Evolutionary conservation across 169 alveolate genomes (phyloP), one percentile per base, ranked within the genome.

Genomic region (Miamiensis avidus): DNA sequence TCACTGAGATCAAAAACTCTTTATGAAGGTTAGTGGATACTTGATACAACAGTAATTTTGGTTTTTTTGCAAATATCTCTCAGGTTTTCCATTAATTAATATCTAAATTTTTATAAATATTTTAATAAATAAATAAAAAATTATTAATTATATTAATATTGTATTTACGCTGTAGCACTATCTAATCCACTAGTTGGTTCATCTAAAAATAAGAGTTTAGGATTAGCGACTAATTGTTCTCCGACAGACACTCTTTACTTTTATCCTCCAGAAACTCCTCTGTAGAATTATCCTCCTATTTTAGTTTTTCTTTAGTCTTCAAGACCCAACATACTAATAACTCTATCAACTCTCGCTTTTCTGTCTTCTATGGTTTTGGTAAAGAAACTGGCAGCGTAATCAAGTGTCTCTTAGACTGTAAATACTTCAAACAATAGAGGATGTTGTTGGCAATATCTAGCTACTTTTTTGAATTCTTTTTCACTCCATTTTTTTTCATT

Each of bases 181-280:
- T 83, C 88, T 65, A 83, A 29, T 29, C 83, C 88, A 20, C 82
- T 74, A 34, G 88, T 83, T 29, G 88, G 88, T 65, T 83, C 88
- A 75, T 83, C 88, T n/a, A 83, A 65, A 25, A 83, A 76, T 34
- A 83, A 64, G 27, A 76, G 34, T 83, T 83, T 49, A 15, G 88
- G 77, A 25, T 81, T 82, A 29, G 82, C 64, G 0, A 83, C 29
- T 27, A 83, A 34, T 31, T 81, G 64, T 75, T 81, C 65, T 31
- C 78, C 88, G 0, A 83, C 75, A 29, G 78, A 76, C 6, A 77
- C n/a, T 72, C 88, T 75, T 83, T 95, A 92, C 86, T 92, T 92
- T 85, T 95, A 96, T 28, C 98, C 98, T 31, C 98, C 97, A n/a
- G 96, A 92, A 74, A 95, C 84, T 28, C 98, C 98, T 87, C 95